Conservation (phyloP, 768 basidiomycete species). For the Lactarius hengduanensis region DNA sequence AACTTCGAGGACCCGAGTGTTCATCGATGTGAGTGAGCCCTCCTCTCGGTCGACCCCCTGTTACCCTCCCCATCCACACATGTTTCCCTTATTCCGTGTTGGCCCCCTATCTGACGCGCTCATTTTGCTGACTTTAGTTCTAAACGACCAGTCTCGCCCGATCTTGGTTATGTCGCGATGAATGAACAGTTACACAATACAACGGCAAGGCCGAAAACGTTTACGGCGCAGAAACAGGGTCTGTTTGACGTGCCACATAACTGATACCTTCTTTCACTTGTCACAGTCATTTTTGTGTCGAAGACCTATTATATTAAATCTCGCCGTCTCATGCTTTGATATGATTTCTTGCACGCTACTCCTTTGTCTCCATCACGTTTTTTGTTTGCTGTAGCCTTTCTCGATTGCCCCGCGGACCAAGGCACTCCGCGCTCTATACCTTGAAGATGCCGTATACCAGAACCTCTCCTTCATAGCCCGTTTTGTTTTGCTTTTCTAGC, state of each 20-base stretch:
- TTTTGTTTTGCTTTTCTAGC: slow-evolving; percentile 15
- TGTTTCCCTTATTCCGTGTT: slow-evolving; percentile 13
- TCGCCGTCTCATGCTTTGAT: slow-evolving; percentile 27
- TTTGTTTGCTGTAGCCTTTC: slow-evolving; percentile 26
- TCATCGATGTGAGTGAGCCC: slow-evolving; percentile 70
- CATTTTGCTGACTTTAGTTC: slow-evolving; percentile 35
- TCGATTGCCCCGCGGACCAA: slow-evolving; percentile 23
- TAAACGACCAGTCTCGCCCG: slow-evolving; percentile 71
- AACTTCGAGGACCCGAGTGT: slow-evolving; percentile 73
- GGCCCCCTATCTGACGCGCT: slow-evolving; percentile 21
- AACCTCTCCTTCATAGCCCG: slow-evolving; percentile 14
- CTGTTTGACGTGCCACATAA: slow-evolving; percentile 23
- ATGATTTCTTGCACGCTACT: slow-evolving; percentile 29
- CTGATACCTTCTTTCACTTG: slow-evolving; percentile 22
- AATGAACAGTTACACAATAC: slow-evolving; percentile 53
- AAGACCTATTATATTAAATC: slow-evolving; percentile 24
- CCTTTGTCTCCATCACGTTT: slow-evolving; percentile 23
- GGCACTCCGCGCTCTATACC: slow-evolving; percentile 26
- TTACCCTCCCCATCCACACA: slow-evolving; percentile 4
- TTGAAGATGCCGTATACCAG: slow-evolving; percentile 29
- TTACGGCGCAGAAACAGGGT: slow-evolving; percentile 26
- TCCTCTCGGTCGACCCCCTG: slow-evolving; percentile 8
- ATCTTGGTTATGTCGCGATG: slow-evolving; percentile 83
- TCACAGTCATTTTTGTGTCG: slow-evolving; percentile 25
- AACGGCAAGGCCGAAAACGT: slow-evolving; percentile 28